Evolutionary conservation across 768 basidiomycete species (phyloP), one percentile per base, ranked within the genome.

Genomic region (Lactarius sanguifluus): DNA sequence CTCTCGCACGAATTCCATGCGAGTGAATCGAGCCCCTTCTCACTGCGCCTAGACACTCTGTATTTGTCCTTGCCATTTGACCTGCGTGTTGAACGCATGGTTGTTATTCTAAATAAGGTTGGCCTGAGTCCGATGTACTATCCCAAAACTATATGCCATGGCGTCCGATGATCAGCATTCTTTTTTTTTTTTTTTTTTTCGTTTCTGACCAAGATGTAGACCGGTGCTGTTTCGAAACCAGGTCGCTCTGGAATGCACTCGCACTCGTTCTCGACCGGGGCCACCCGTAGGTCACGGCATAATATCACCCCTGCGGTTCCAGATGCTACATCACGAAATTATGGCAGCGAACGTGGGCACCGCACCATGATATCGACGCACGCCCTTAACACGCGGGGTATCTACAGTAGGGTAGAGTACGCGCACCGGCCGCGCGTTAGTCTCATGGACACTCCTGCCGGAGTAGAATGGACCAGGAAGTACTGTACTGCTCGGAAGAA

Each of bases 351-450:
- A 82, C 0, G 81, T 81, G 55, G 82, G 83, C 40, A 13, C 3
- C 36, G 36, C 36, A 89, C 79, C 85, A 89, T 87, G 12, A 87
- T 83, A 69, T 85, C 85, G 85, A 88, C 85, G 28, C 88, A 88
- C 85, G 25, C 88, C 89, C 64, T 84, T 89, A 75, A 90, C 91
- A 30, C 77, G 76, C 5, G 90, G 89, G 5, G 87, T 88, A 60
- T 90, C 86, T 30, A 86, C 86, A 5, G 88, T 87, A n/a, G 84
- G 86, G 75, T 90, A 90, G 73, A 88, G 86, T 25, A 90, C 80
- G 9, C 88, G 79, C 55, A 86, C 81, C 86, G 86, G 89, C 86
- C 85, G 87, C 1, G 86, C 85, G 71, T 88, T 87, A 55, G 89
- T 74, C 40, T 80, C 84, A 71, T 88, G 88, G 76, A 84, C 87